These are phyloP conservation scores for Linnemannia zychae DNA, from an alignment of 192 early-diverging fungal species.

Conservation along the genomic window DNA sequence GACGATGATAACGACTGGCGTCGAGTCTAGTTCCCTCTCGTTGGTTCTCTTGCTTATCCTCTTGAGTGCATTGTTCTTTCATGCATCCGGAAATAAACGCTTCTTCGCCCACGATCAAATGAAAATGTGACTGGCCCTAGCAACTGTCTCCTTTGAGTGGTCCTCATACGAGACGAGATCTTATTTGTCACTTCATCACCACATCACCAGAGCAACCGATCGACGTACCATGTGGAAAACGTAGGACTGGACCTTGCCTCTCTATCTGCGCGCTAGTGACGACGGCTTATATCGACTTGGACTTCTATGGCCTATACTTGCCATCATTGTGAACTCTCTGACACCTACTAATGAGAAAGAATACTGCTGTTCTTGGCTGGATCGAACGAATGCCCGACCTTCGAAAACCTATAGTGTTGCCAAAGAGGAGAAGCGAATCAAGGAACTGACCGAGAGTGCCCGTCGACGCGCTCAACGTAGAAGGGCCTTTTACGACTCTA, in stretches of 20 bases:
- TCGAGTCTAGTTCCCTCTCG: background rate
- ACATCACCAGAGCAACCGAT: background rate
- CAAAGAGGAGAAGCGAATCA: slow-evolving; percentile 51
- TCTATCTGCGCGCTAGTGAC: background rate
- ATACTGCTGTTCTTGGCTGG: slow-evolving; percentile 4
- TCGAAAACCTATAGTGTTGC: slow-evolving; percentile 15
- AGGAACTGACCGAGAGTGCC: slow-evolving; percentile 32
- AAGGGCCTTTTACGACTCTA: slow-evolving; percentile 46
- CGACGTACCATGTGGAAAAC: slow-evolving; percentile 26
- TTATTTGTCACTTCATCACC: background rate
- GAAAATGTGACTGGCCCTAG: background rate
- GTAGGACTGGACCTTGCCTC: slow-evolving; percentile 9
- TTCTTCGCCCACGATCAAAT: background rate
- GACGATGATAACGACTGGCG: background rate
- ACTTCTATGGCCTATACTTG: background rate
- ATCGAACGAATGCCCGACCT: background rate
- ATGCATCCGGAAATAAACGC: background rate
- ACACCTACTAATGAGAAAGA: slow-evolving; percentile 3
- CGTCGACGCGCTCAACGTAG: slow-evolving; percentile 45
- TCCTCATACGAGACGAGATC: background rate
- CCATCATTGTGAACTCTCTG: background rate
- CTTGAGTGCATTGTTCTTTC: background rate
- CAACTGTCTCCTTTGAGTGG: background rate
- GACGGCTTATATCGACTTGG: background rate
- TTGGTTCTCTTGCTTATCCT: background rate